phyloP scores from a whole-genome alignment of 257 asterid genomes.

The Pogostemon cablin region DNA sequence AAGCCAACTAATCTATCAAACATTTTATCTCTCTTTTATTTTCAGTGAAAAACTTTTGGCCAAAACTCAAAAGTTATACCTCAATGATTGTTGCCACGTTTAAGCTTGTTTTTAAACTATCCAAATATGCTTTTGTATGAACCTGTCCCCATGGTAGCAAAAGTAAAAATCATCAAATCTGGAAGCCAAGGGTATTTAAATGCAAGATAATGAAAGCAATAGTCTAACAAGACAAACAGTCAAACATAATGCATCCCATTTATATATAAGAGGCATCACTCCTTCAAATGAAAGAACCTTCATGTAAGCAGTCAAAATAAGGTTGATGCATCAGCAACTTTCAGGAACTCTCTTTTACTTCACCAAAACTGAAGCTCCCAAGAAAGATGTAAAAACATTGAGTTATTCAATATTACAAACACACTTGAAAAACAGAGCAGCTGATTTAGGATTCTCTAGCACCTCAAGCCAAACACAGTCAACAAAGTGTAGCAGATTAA shows the following conservation, averaged over 20 bases:
- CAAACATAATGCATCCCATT: background rate
- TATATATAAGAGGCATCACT: constrained; percentile 9
- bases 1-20: constrained; percentile 10
- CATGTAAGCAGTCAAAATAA: background rate
- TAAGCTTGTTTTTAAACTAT: constrained; percentile 68
- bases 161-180: constrained; percentile 26
- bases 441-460: background rate
- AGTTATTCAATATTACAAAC: background rate
- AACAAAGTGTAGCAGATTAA: too few relatives aligned
- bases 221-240: constrained; percentile 6
- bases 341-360: background rate
- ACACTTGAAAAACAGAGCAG: constrained; percentile 1
- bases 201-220: background rate
- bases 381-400: background rate
- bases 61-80: constrained; percentile 46
- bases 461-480: background rate
- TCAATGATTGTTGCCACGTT: constrained; percentile 78
- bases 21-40: background rate
- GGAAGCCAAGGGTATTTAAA: background rate
- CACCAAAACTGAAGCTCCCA: background rate
- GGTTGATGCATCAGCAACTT: constrained; percentile 1
- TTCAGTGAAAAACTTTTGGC: background rate
- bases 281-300: constrained; percentile 1
- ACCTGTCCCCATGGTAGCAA: constrained; percentile 56
- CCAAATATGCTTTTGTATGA: constrained; percentile 81